Percentiles rank a stretch among this genome's conserved stretches.
phyloP scores from a whole-genome alignment of 129 eudicot genomes.

The Daucus carota region DH1_v3.0 NC_030382.2:55568001-55568500 shows the following conservation, averaged over 20 bases:
- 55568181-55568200: conserved; percentile 47
- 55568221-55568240: conserved; percentile 46
- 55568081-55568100: neutral
- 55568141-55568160: neutral
- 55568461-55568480: conserved; percentile 71
- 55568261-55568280: conserved; percentile 36
- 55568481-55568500: conserved; percentile 76
- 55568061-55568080: neutral
- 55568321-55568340: conserved; percentile 49
- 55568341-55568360: conserved; percentile 49
- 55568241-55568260: conserved; percentile 39
- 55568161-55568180: conserved; percentile 25
- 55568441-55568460: conserved; percentile 49
- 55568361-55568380: conserved; percentile 47
- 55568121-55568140: neutral
- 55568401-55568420: conserved; percentile 68
- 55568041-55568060: no score
- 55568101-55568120: neutral
- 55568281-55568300: conserved; percentile 49
- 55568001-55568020: neutral
- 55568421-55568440: conserved; percentile 44
- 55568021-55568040: neutral
- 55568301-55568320: conserved; percentile 33
- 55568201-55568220: conserved; percentile 48
- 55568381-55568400: conserved; percentile 57